These are phyloP conservation scores for Macaranga tanarius DNA, from an alignment of 441 rosid species.

Conservation along the genomic window DNA sequence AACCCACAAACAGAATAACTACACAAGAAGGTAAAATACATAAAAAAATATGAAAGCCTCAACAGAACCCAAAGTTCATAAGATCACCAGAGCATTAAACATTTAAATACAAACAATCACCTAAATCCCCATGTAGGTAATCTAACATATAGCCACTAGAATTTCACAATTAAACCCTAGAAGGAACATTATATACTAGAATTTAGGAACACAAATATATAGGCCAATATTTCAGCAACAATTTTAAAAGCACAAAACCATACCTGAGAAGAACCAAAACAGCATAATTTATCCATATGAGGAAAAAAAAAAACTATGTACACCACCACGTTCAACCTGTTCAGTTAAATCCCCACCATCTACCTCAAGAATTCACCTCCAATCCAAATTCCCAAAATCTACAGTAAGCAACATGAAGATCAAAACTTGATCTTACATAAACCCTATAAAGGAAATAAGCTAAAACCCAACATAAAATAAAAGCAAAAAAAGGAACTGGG, in stretches of 20 bases:
- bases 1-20: neutral
- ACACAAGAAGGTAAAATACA: neutral
- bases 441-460: slow-evolving; percentile 2
- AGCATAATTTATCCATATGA: slow-evolving; percentile 63
- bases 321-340: slow-evolving; percentile 23
- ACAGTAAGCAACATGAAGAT: slow-evolving; percentile 35
- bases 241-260: slow-evolving; percentile 1
- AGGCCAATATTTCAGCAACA: slow-evolving; percentile 7
- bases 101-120: slow-evolving; percentile 14
- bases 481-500: slow-evolving; percentile 26
- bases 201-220: neutral
- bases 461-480: slow-evolving; percentile 12
- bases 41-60: slow-evolving; percentile 5
- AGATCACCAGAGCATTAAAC: slow-evolving; percentile 7
- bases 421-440: slow-evolving; percentile 18
- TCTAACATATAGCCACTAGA: slow-evolving; percentile 7
- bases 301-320: slow-evolving; percentile 18
- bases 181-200: slow-evolving; percentile 14
- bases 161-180: slow-evolving; percentile 17
- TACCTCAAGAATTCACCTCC: slow-evolving; percentile 8
- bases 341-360: slow-evolving; percentile 33
- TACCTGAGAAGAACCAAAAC: slow-evolving; percentile 42
- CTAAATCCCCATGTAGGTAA: slow-evolving; percentile 9
- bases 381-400: slow-evolving; percentile 24
- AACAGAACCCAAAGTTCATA: neutral